Evolutionary conservation across 306 rosid genomes (phyloP).

Genomic region (Calophaca sinica): DNA sequence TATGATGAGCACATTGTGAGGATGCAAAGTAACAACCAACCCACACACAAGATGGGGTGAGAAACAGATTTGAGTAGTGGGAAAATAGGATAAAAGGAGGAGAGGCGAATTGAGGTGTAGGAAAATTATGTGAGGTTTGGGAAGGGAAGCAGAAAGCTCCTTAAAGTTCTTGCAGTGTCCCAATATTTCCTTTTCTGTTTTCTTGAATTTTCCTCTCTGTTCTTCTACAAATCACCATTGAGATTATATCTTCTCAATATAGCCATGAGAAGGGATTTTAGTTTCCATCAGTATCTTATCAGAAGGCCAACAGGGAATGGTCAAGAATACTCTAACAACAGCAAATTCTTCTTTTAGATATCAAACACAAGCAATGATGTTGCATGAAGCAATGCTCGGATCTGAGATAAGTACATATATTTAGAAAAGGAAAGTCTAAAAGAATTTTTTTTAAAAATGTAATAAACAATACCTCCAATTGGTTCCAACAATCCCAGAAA

Average conservation of each 20-base stretch:
- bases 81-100: conserved; percentile 3
- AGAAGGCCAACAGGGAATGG: not conserved
- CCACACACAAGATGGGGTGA: not conserved
- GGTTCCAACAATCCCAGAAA: conserved; percentile 80
- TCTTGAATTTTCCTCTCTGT: not conserved
- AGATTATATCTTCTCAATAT: not conserved
- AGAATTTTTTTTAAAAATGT: conserved; percentile 19
- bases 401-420: conserved; percentile 35
- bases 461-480: conserved; percentile 60
- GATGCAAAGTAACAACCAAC: not conserved
- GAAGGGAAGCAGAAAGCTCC: conserved; percentile 24
- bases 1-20: not conserved
- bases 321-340: conserved; percentile 10
- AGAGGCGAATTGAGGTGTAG: not conserved
- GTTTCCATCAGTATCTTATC: conserved; percentile 13
- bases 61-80: conserved; percentile 10
- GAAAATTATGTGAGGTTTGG: conserved; percentile 10
- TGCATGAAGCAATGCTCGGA: conserved; percentile 14
- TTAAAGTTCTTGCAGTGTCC: conserved; percentile 30
- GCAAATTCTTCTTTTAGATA: conserved; percentile 17
- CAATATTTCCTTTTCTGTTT: conserved; percentile 25
- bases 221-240: conserved; percentile 15
- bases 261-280: not conserved
- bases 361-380: conserved; percentile 24
- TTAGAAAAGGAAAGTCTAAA: conserved; percentile 32